A percentile compares a stretch with the other conserved stretches of the same genome.
Conservation (phyloP, 2,329 filamentous ascomycete genomes). For the Stromatinia cepivora region DNA sequence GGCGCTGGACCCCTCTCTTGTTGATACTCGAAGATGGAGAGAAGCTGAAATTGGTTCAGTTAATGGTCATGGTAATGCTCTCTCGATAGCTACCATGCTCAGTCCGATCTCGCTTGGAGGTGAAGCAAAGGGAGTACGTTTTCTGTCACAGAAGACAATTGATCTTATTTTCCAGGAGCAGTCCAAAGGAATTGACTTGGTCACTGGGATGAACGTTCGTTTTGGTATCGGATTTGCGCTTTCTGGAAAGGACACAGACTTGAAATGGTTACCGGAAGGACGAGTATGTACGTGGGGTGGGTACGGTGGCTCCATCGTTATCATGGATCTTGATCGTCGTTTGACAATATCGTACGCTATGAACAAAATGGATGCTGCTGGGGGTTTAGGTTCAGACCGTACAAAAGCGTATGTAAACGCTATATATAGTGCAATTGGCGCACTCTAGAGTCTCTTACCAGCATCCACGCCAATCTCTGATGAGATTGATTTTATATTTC, state of each 20-base stretch:
- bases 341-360: conserved; percentile 49
- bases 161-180: conserved; percentile 13
- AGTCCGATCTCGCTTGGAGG: conserved; percentile 2
- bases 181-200: neutral
- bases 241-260: conserved; percentile 16
- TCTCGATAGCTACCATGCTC: conserved; percentile 41
- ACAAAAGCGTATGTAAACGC: conserved; percentile 14
- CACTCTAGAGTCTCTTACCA: neutral
- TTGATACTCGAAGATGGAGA: conserved; percentile 36
- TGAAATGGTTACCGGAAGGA: conserved; percentile 39
- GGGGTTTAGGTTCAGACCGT: conserved; percentile 6
- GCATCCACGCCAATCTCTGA: neutral
- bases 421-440: conserved; percentile 16
- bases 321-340: conserved; percentile 47
- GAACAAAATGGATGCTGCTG: conserved; percentile 45
- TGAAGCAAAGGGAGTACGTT: neutral
- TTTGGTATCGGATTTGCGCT: conserved; percentile 37
- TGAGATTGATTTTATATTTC: neutral
- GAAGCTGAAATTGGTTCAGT: conserved; percentile 45
- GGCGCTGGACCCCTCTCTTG: neutral
- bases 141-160: conserved; percentile 4
- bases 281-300: conserved; percentile 47
- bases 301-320: conserved; percentile 47
- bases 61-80: conserved; percentile 51
- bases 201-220: neutral